These are phyloP conservation scores for California macrophylla DNA, from an alignment of 441 rosid genomes.

Conservation along the genomic window DNA sequence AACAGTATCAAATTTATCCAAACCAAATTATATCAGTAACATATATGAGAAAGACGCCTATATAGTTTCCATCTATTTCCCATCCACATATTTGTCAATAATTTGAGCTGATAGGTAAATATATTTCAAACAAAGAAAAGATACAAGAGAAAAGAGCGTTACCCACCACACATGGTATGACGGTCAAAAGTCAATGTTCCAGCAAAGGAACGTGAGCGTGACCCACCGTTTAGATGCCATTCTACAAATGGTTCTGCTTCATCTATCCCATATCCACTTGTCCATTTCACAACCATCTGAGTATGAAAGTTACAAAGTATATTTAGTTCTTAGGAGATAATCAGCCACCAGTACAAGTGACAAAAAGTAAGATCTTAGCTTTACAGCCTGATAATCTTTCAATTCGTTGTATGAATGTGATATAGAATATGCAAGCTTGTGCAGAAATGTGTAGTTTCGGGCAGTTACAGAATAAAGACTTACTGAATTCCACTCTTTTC, in stretches of 20 bases:
- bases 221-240: slow-evolving; percentile 55
- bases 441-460: not conserved
- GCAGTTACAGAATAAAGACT: not conserved
- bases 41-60: not conserved
- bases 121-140: not conserved
- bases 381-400: not conserved
- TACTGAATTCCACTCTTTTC: slow-evolving; percentile 1
- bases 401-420: not conserved
- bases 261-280: slow-evolving; percentile 64
- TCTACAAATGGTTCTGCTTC: slow-evolving; percentile 68
- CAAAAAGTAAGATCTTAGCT: not conserved
- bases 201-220: slow-evolving; percentile 44
- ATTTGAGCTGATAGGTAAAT: not conserved
- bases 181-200: slow-evolving; percentile 20
- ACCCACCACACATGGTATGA: not conserved
- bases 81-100: not conserved
- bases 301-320: slow-evolving; percentile 7
- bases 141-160: not conserved
- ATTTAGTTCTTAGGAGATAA: not conserved
- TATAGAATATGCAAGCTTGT: not conserved
- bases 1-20: not conserved
- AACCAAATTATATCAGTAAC: not conserved
- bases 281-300: slow-evolving; percentile 90
- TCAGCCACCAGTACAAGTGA: not conserved
- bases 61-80: not conserved